Evolutionary conservation across 768 basidiomycete species (phyloP).

Genomic region (Rhizopogon salebrosus): DNA sequence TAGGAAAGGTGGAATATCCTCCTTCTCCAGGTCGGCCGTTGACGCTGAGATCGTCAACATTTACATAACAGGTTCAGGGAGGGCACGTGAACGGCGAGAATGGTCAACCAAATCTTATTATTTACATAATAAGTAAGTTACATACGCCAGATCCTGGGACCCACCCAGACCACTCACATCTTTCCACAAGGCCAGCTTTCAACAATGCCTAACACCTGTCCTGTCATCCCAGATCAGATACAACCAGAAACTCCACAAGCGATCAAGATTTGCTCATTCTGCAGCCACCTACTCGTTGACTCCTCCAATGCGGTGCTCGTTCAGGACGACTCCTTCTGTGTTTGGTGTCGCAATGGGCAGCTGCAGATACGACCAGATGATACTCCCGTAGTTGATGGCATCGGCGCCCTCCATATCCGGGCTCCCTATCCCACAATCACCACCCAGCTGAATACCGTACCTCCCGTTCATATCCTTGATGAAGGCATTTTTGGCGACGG

Average conservation of each 20-base stretch:
- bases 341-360: slow-evolving; percentile 38
- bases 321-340: slow-evolving; percentile 36
- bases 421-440: slow-evolving; percentile 5
- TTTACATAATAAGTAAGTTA: no score
- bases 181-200: not conserved
- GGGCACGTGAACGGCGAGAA: no score
- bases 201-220: not conserved
- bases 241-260: slow-evolving; percentile 11
- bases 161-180: not conserved
- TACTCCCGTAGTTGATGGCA: slow-evolving; percentile 21
- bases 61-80: no score
- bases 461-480: slow-evolving; percentile 12
- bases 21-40: no score
- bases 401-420: slow-evolving; percentile 23
- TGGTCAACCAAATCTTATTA: no score
- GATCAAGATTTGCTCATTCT: slow-evolving; percentile 29
- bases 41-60: no score
- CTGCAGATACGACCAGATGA: not conserved
- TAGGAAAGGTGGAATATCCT: no score
- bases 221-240: not conserved
- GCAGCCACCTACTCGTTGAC: slow-evolving; percentile 26
- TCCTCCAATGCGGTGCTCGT: slow-evolving; percentile 20
- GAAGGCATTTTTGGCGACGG: slow-evolving; percentile 30
- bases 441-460: slow-evolving; percentile 9
- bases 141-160: no score